A percentile compares a stretch with the other conserved stretches of the same genome.
These are phyloP conservation scores for Leccinum uliginosum DNA, from an alignment of 768 basidiomycete species.

Conservation along the genomic window DNA sequence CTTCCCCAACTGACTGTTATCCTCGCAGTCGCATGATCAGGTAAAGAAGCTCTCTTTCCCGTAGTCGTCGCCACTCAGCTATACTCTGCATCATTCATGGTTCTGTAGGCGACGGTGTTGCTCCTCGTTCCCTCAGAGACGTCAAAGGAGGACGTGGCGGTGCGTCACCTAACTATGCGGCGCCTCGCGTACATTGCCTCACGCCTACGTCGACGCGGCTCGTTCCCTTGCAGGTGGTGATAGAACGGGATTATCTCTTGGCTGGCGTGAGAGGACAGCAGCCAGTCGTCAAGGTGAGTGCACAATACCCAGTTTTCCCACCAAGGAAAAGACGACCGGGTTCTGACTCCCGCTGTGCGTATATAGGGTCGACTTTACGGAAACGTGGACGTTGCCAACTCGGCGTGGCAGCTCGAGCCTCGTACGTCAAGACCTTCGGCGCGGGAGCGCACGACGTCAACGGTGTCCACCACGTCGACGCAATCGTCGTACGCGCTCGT, in stretches of 20 bases:
- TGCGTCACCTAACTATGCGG: conserved; percentile 30
- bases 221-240: conserved; percentile 50
- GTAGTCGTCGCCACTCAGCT: conserved; percentile 13
- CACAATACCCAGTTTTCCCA: background rate
- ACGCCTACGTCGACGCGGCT: background rate
- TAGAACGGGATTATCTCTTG: conserved; percentile 67
- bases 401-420: conserved; percentile 81
- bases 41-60: conserved; percentile 31
- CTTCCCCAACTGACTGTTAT: conserved; percentile 2
- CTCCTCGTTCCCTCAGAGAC: conserved; percentile 70
- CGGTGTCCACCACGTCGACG: conserved; percentile 69
- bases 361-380: conserved; percentile 70
- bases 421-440: conserved; percentile 45
- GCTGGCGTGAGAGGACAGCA: conserved; percentile 69
- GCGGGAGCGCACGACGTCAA: conserved; percentile 72
- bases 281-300: conserved; percentile 66
- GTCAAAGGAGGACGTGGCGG: conserved; percentile 66
- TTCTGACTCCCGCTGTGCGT: conserved; percentile 23
- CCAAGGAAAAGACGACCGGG: background rate
- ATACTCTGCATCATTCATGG: conserved; percentile 12
- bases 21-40: conserved; percentile 78
- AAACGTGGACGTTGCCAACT: conserved; percentile 58
- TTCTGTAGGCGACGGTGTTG: conserved; percentile 65
- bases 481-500: conserved; percentile 79
- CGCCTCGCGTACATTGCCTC: background rate